phyloP scores from a whole-genome alignment of 306 rosid genomes.

The Cicer yamashitae region DNA sequence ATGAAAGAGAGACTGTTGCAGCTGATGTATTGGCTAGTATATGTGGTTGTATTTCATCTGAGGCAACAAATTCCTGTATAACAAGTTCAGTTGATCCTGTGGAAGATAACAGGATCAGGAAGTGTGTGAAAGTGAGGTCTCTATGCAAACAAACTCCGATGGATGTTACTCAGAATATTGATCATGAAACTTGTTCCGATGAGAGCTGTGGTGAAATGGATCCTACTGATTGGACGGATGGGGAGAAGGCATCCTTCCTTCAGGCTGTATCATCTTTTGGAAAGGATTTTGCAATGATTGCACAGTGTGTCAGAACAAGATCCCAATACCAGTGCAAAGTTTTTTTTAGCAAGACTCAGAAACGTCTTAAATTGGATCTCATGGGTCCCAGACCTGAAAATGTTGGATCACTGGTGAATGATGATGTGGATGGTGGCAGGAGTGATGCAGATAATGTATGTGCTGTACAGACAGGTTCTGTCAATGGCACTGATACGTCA shows the following conservation, averaged over 20 bases:
- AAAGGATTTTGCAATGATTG: conserved; percentile 67
- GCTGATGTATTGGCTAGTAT: conserved; percentile 79
- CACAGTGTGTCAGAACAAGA: conserved; percentile 63
- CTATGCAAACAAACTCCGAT: conserved; percentile 43
- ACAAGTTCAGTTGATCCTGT: conserved; percentile 65
- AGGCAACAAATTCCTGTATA: conserved; percentile 67
- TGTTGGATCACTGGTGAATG: conserved; percentile 54
- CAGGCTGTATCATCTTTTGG: conserved; percentile 80
- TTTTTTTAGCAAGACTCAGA: conserved; percentile 82
- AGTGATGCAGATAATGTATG: conserved; percentile 74
- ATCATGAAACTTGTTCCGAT: conserved; percentile 74
- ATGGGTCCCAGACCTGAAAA: conserved; percentile 51
- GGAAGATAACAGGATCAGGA: conserved; percentile 57
- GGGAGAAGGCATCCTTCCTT: conserved; percentile 71
- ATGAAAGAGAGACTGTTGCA: conserved; percentile 68
- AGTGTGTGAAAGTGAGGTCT: conserved; percentile 49
- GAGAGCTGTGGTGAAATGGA: conserved; percentile 82
- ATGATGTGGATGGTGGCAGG: conserved; percentile 67
- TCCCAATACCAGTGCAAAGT: conserved; percentile 81
- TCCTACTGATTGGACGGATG: conserved; percentile 79
- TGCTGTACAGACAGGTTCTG: conserved; percentile 56
- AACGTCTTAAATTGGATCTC: conserved; percentile 70
- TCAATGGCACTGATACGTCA: conserved; percentile 50
- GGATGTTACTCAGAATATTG: conserved; percentile 53
- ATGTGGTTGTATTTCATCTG: conserved; percentile 68